phyloP scores from a whole-genome alignment of 352 stramenopile species.

The Hyaloperonospora brassicae region DNA sequence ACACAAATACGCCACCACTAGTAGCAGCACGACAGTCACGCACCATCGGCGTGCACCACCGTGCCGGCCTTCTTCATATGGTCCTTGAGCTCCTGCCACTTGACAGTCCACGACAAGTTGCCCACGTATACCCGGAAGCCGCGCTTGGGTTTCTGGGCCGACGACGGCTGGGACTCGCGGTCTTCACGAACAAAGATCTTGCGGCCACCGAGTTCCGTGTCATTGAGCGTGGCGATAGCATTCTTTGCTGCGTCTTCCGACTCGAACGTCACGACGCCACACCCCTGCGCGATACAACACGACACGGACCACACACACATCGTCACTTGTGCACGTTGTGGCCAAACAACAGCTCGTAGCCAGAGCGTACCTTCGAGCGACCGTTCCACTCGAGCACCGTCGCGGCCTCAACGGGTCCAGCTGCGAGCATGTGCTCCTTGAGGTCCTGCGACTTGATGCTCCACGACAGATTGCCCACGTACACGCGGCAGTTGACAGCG shows the following conservation, averaged over 20 bases:
- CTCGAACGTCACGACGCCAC: constrained; percentile 90
- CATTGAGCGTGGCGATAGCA: constrained; percentile 83
- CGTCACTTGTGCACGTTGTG: not conserved
- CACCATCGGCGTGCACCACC: constrained; percentile 79
- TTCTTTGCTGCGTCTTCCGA: constrained; percentile 69
- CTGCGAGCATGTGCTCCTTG: constrained; percentile 75
- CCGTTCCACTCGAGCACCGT: constrained; percentile 57
- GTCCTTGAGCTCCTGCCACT: constrained; percentile 95
- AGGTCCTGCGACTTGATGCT: constrained; percentile 74
- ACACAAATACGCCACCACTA: not conserved
- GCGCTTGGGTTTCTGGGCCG: constrained; percentile 22
- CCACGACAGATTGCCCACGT: constrained; percentile 84
- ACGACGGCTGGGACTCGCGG: constrained; percentile 50
- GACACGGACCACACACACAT: constrained; percentile 1
- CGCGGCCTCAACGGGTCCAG: constrained; percentile 57
- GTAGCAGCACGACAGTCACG: not conserved
- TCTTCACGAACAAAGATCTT: constrained; percentile 94
- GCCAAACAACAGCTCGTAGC: not conserved
- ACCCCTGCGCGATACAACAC: constrained; percentile 72
- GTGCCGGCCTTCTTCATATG: constrained; percentile 86
- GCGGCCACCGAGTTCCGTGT: constrained; percentile 87
- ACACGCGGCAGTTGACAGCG: constrained; percentile 43
- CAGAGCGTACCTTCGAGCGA: constrained; percentile 60
- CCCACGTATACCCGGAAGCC: constrained; percentile 79
- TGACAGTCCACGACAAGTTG: constrained; percentile 89